Percentiles rank a stretch among this genome's conserved stretches.
These are phyloP conservation scores for Leucogyrophana mollusca DNA, from an alignment of 768 basidiomycete genomes.

Conservation along the genomic window DNA sequence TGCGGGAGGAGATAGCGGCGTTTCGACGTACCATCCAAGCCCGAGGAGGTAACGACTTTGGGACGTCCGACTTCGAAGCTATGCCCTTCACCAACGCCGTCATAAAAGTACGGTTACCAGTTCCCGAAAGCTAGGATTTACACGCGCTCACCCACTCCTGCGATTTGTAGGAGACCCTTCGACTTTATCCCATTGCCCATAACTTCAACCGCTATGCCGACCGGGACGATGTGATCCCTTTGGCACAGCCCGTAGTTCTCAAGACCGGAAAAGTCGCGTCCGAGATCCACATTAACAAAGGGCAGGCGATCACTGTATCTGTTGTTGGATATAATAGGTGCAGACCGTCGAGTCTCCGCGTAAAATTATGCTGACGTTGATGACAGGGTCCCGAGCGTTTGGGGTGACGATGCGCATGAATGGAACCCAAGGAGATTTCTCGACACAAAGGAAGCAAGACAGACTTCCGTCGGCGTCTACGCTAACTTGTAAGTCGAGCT, in stretches of 20 bases:
- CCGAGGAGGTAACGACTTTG: constrained; percentile 25
- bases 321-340: constrained; percentile 31
- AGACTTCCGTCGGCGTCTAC: constrained; percentile 5
- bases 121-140: background rate
- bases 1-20: constrained; percentile 15
- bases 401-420: constrained; percentile 19
- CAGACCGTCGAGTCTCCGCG: constrained; percentile 2
- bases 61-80: constrained; percentile 28
- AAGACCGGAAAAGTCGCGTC: constrained; percentile 16
- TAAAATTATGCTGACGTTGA: background rate
- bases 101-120: constrained; percentile 25
- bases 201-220: constrained; percentile 21
- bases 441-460: constrained; percentile 1
- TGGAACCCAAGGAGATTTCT: constrained; percentile 20
- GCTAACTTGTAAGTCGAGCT: constrained; percentile 8
- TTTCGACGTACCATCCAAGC: constrained; percentile 16
- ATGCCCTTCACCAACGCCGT: constrained; percentile 30
- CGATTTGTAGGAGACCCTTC: constrained; percentile 24
- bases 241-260: constrained; percentile 26
- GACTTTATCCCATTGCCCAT: constrained; percentile 31
- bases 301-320: constrained; percentile 14
- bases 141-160: no score
- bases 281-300: constrained; percentile 16
- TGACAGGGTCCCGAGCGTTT: constrained; percentile 9
- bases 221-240: constrained; percentile 32